Evolutionary conservation across 305 asterid species (phyloP).

Genomic region (Fraxinus paxiana): DNA sequence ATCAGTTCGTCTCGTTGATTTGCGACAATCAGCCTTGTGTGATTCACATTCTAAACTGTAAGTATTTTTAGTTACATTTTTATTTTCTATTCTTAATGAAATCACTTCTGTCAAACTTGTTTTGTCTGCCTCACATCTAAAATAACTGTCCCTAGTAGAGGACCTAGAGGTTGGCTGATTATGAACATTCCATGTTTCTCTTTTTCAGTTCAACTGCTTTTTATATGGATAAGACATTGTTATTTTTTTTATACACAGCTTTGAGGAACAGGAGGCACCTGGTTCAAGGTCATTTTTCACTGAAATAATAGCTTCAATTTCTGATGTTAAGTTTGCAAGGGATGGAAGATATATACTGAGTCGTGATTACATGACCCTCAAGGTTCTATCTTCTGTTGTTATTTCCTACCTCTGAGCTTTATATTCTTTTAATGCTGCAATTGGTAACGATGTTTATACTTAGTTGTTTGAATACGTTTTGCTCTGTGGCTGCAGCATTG

Average conservation of each 20-base stretch:
- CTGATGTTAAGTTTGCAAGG: constrained; percentile 93
- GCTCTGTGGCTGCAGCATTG: not conserved
- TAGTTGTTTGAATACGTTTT: not conserved
- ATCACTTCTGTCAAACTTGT: not conserved
- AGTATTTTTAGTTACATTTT: constrained; percentile 28
- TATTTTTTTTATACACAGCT: constrained; percentile 49
- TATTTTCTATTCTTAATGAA: constrained; percentile 12
- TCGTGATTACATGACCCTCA: constrained; percentile 99
- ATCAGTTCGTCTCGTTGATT: constrained; percentile 92
- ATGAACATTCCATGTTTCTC: not conserved
- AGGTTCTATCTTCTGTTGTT: constrained; percentile 44
- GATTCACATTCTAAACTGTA: constrained; percentile 91
- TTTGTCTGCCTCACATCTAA: constrained; percentile 13
- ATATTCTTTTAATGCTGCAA: constrained; percentile 4
- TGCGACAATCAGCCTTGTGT: constrained; percentile 93
- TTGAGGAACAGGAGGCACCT: constrained; percentile 92
- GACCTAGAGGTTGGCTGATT: constrained; percentile 1
- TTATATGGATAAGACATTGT: constrained; percentile 23
- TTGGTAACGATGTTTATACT: constrained; percentile 7
- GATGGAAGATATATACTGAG: constrained; percentile 88
- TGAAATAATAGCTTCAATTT: constrained; percentile 95
- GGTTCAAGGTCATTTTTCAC: constrained; percentile 98
- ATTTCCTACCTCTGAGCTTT: constrained; percentile 12
- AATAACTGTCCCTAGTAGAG: not conserved
- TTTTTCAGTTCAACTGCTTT: constrained; percentile 19